Evolutionary conservation across 1,139 yeast species (phyloP).

Genomic region (Magnusiomyces tetraspermus): DNA sequence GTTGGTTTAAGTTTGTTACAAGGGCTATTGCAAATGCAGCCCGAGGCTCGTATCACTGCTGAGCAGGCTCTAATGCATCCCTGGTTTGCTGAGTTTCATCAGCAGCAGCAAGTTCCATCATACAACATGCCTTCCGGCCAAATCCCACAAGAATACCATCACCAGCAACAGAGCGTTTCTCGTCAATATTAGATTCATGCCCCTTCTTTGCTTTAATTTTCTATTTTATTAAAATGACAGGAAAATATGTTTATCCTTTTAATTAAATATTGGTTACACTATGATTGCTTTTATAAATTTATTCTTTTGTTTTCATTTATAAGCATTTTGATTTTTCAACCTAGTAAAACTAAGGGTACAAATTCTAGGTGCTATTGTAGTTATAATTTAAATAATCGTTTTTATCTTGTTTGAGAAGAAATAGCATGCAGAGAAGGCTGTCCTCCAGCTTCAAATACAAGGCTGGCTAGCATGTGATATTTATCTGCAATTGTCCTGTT

Average conservation of each 20-base stretch:
- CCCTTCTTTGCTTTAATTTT: no score
- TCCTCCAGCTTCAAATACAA: constrained; percentile 11
- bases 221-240: no score
- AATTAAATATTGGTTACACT: no score
- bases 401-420: constrained; percentile 5
- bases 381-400: no score
- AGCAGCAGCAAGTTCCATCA: constrained; percentile 9
- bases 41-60: constrained; percentile 84
- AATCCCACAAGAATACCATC: constrained; percentile 1
- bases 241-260: no score
- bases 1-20: constrained; percentile 71
- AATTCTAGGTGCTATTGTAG: no score
- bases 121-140: constrained; percentile 10
- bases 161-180: constrained; percentile 2
- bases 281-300: no score
- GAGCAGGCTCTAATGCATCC: constrained; percentile 90
- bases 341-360: no score
- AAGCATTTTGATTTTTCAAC: no score
- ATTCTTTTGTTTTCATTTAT: no score
- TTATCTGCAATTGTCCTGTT: background rate
- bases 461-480: background rate
- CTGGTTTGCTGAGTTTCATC: constrained; percentile 75
- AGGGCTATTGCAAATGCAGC: constrained; percentile 78
- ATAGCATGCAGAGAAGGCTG: constrained; percentile 12
- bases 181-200: constrained; percentile 1